phyloP scores from a whole-genome alignment of 805 yeast genomes.

The Candida ponderosae region DNA sequence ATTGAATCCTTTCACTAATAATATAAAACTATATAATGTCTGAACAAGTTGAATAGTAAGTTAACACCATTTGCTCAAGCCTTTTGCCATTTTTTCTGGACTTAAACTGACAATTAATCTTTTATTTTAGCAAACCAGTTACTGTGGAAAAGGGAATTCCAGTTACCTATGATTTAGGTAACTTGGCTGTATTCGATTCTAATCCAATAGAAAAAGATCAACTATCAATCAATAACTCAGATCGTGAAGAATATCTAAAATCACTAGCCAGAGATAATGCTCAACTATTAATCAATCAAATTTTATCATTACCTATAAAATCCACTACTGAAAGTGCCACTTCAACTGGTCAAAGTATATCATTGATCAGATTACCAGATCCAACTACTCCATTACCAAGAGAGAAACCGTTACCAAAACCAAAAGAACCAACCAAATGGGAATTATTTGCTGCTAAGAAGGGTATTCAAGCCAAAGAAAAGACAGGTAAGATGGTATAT shows the following conservation, averaged over 20 bases:
- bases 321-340: conserved; percentile 71
- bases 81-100: no score
- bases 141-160: conserved; percentile 91
- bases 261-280: conserved; percentile 82
- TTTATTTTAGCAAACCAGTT: conserved; percentile 46
- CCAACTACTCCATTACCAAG: conserved; percentile 79
- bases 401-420: conserved; percentile 92
- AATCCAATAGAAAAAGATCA: conserved; percentile 69
- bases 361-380: conserved; percentile 78
- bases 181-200: conserved; percentile 82
- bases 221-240: conserved; percentile 42
- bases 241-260: conserved; percentile 57
- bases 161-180: conserved; percentile 82
- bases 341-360: conserved; percentile 60
- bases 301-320: conserved; percentile 82
- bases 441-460: conserved; percentile 92
- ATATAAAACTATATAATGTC: no score
- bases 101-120: no score
- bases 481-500: conserved; percentile 79
- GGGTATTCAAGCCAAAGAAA: conserved; percentile 87
- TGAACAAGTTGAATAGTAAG: no score
- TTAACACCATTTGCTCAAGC: no score
- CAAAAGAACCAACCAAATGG: conserved; percentile 93
- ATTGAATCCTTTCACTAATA: no score
- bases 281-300: conserved; percentile 84